Conservation (phyloP, 305 asterid genomes). For the Fraxinus angustifolia region DNA sequence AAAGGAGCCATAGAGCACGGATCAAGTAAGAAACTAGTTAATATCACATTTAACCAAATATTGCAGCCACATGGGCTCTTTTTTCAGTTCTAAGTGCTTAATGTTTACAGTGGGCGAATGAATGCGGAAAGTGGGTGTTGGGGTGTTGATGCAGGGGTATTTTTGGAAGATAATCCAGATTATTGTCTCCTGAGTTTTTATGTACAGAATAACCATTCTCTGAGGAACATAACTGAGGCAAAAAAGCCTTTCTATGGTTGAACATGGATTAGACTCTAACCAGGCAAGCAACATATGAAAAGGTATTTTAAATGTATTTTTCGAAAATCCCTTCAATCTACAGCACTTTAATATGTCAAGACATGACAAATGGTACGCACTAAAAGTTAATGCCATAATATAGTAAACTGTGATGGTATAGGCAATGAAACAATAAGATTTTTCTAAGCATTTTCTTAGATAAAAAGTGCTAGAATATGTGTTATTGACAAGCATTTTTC, state of each 20-base stretch:
- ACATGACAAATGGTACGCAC: background rate
- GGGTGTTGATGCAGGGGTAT: background rate
- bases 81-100: background rate
- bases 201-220: background rate
- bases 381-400: background rate
- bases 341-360: background rate
- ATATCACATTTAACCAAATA: constrained; percentile 4
- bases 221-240: background rate
- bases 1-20: background rate
- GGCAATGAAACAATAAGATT: background rate
- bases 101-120: background rate
- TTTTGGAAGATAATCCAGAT: background rate
- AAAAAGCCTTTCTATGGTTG: background rate
- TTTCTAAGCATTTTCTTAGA: background rate
- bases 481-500: background rate
- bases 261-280: background rate
- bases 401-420: background rate
- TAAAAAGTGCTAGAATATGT: background rate
- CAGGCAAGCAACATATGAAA: background rate
- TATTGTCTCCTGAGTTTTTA: background rate
- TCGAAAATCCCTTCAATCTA: background rate
- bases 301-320: background rate
- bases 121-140: background rate
- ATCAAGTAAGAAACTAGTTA: constrained; percentile 6
- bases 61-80: background rate